phyloP scores from a whole-genome alignment of 768 basidiomycete species.

The Coprinopsis sp. region DNA sequence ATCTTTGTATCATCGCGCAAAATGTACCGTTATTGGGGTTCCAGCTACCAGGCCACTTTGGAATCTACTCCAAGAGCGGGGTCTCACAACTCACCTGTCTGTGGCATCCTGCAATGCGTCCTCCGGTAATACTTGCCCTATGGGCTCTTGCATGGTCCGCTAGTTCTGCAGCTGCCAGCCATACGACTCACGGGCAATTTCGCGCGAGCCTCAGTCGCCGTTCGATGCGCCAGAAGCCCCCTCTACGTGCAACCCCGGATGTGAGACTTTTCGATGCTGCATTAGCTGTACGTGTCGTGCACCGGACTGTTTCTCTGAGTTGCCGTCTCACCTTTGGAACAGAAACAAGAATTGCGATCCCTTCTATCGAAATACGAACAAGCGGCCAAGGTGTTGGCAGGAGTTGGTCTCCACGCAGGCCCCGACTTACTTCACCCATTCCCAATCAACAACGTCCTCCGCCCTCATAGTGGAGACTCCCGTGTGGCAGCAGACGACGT shows the following conservation, averaged over 20 bases:
- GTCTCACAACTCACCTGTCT: too few relatives aligned
- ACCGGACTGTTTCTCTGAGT: not conserved
- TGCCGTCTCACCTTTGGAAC: not conserved
- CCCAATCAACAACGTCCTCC: slow-evolving; percentile 2
- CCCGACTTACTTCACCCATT: not conserved
- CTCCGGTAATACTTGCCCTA: too few relatives aligned
- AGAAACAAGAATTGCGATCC: slow-evolving; percentile 15
- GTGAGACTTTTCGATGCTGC: not conserved
- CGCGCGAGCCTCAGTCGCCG: not conserved
- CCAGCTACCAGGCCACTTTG: too few relatives aligned
- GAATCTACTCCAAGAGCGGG: too few relatives aligned
- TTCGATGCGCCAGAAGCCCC: slow-evolving; percentile 5
- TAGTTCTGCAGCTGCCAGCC: not conserved
- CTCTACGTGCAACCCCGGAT: not conserved
- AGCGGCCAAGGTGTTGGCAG: slow-evolving; percentile 12
- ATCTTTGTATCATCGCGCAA: too few relatives aligned
- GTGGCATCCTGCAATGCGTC: too few relatives aligned
- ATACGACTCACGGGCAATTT: not conserved
- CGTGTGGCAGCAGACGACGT: slow-evolving; percentile 9
- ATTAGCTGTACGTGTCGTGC: not conserved
- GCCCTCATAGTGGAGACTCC: not conserved
- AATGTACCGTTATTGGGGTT: too few relatives aligned
- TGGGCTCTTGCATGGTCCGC: too few relatives aligned
- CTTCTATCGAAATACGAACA: slow-evolving; percentile 18
- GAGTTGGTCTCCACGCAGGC: slow-evolving; percentile 3